Percentiles rank a stretch among this genome's conserved stretches.
Conservation (phyloP, 495 filamentous ascomycete species). For the Emericellopsis terricola region DNA sequence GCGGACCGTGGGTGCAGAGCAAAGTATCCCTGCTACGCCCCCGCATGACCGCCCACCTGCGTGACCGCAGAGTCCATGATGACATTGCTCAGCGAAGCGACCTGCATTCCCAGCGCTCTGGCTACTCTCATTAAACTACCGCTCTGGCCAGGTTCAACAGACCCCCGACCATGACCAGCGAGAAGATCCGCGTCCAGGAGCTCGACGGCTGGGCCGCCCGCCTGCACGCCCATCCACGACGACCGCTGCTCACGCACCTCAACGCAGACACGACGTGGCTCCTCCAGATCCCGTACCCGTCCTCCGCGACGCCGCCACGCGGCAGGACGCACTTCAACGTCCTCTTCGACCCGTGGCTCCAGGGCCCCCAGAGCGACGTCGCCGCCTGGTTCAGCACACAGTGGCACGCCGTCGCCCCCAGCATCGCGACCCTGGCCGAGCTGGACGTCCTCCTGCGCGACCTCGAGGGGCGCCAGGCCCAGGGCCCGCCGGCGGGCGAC, state of each 20-base stretch:
- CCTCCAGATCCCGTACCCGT: conserved; percentile 31
- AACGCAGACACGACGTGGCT: conserved; percentile 43
- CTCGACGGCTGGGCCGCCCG: no score
- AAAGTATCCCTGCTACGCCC: no score
- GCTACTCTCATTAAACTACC: no score
- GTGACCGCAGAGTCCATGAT: no score
- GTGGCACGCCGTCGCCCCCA: conserved; percentile 29
- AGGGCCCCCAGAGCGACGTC: conserved; percentile 31
- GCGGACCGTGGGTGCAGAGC: no score
- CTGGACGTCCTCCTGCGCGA: conserved; percentile 13
- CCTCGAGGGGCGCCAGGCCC: conserved; percentile 11
- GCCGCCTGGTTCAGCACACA: conserved; percentile 36
- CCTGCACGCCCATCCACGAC: no score
- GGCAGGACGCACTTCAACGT: conserved; percentile 28
- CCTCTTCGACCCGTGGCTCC: conserved; percentile 38
- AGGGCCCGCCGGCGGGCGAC: conserved; percentile 2
- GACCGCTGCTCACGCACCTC: conserved; percentile 35
- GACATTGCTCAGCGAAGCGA: no score
- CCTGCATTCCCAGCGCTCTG: no score
- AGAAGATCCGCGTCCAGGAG: no score
- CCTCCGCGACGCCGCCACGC: conserved; percentile 7
- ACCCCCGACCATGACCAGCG: no score
- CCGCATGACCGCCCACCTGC: no score
- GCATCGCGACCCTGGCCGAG: conserved; percentile 21
- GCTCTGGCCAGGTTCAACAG: no score